These are phyloP conservation scores for Kwoniella heveanensis DNA, from an alignment of 768 basidiomycete species.

Conservation along the genomic window DNA sequence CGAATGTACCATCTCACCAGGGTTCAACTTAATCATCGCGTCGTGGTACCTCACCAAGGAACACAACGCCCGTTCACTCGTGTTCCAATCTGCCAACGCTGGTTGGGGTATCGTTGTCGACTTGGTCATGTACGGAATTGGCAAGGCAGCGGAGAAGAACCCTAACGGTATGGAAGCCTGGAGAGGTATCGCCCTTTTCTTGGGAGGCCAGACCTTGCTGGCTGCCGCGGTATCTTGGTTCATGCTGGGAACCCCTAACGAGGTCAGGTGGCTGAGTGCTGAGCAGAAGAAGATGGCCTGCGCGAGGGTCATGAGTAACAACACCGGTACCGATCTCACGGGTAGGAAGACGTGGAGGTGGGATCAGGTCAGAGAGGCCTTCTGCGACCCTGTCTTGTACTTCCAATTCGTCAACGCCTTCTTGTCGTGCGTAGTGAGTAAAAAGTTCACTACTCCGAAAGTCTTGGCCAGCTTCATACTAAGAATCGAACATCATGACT, in stretches of 20 bases:
- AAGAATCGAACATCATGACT: not conserved
- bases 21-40: slow-evolving; percentile 35
- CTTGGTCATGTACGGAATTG: slow-evolving; percentile 34
- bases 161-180: slow-evolving; percentile 26
- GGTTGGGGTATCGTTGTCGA: slow-evolving; percentile 35
- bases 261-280: slow-evolving; percentile 15
- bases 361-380: slow-evolving; percentile 37
- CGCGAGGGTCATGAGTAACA: slow-evolving; percentile 40
- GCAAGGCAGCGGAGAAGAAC: slow-evolving; percentile 18
- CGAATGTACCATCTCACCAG: slow-evolving; percentile 42
- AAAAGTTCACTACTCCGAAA: too few relatives aligned
- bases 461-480: too few relatives aligned
- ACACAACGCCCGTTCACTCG: slow-evolving; percentile 30
- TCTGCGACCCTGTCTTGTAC: slow-evolving; percentile 36
- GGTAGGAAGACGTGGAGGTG: slow-evolving; percentile 31
- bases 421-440: slow-evolving; percentile 15
- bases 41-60: slow-evolving; percentile 37
- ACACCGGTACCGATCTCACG: slow-evolving; percentile 32
- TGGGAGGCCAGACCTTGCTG: slow-evolving; percentile 8
- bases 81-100: slow-evolving; percentile 39
- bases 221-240: slow-evolving; percentile 8
- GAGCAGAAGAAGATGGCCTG: slow-evolving; percentile 29
- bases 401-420: slow-evolving; percentile 17
- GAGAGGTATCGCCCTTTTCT: slow-evolving; percentile 15
- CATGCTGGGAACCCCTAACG: slow-evolving; percentile 24